phyloP scores from a whole-genome alignment of 345 rosid genomes.

The Brassica incana region DNA sequence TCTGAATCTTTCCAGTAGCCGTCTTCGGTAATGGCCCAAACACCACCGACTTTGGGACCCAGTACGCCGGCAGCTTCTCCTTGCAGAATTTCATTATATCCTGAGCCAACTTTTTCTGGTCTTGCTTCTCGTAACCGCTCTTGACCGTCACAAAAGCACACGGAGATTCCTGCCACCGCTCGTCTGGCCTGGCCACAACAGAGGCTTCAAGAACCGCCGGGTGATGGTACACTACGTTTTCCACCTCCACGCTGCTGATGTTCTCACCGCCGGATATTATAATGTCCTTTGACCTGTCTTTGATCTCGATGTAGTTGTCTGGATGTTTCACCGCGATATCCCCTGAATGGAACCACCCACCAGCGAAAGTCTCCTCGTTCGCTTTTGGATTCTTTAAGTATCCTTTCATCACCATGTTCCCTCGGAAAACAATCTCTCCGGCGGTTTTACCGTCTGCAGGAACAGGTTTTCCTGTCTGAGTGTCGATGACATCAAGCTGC shows the following conservation, averaged over 20 bases:
- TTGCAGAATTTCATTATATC: constrained; percentile 68
- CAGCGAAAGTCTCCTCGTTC: constrained; percentile 72
- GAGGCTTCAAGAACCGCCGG: constrained; percentile 83
- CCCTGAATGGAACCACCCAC: constrained; percentile 89
- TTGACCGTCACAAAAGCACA: constrained; percentile 82
- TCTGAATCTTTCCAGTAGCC: constrained; percentile 93
- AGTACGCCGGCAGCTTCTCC: constrained; percentile 73
- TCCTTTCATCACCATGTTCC: constrained; percentile 84
- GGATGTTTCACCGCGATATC: constrained; percentile 90
- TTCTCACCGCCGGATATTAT: constrained; percentile 95
- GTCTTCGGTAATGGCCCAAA: constrained; percentile 89
- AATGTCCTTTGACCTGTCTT: constrained; percentile 88
- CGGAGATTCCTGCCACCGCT: constrained; percentile 88
- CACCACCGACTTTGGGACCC: constrained; percentile 84
- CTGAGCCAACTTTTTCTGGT: constrained; percentile 51
- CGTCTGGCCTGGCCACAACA: constrained; percentile 82
- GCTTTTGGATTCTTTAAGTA: constrained; percentile 82
- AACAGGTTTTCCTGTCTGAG: constrained; percentile 61
- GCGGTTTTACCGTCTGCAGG: constrained; percentile 80
- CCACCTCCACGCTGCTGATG: constrained; percentile 85
- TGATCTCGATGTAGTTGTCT: constrained; percentile 79
- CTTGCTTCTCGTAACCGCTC: constrained; percentile 44
- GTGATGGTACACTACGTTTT: constrained; percentile 65
- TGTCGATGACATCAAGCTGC: constrained; percentile 65
- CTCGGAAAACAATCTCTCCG: constrained; percentile 86